Base-by-base conservation (phyloP, 768 basidiomycete species). In the Phanerochaete sordida region DNA sequence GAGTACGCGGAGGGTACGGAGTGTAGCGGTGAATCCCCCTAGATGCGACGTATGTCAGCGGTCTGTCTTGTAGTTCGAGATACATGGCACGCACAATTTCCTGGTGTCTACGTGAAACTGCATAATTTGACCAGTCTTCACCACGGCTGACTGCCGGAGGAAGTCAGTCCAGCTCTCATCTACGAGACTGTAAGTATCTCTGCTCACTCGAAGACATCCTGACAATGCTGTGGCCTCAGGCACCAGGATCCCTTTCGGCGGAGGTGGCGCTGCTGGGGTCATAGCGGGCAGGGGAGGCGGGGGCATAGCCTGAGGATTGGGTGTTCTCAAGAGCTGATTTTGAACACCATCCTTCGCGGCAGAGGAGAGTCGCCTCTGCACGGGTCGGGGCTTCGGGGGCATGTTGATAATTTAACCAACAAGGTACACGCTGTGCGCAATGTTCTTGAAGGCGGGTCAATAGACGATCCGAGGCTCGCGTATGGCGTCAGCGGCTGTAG, bases 41-140 rank as follows among this genome's bases (percentile, higher is more conserved):
- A 47, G 23, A 28, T n/a, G 33, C 27, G 4, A 35, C 45, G 39
- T 31, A 16, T 23, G 21, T 49, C 7, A 58, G 19, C 19, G 48
- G 19, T 31, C 45, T 8, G 13, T 35, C 54, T 50, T 23, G 24
- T 8, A n/a, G 24, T 13, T 19, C 21, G 44, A 13, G 35, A 27
- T 21, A 35, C 2, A 24, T 1, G 0, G n/a, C 35, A 73, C 85
- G 63, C 67, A 90, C 90, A 91, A 76, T 74, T 78, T 82, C 62
- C 76, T 79, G 46, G 84, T 75, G 62, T 90, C 86, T 0, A 82
- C 77, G 66, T 89, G 86, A 68, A 89, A 91, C 8, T 77, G 75
- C 64, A 89, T 87, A 16, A 92, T 77, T 66, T 91, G 84, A 5
- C 82, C 88, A 1, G 88, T 86, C 70, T 84, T 89, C 3, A 90